Evolutionary conservation across 805 yeast species (phyloP).

Genomic region (Babjeviella inositovora): DNA sequence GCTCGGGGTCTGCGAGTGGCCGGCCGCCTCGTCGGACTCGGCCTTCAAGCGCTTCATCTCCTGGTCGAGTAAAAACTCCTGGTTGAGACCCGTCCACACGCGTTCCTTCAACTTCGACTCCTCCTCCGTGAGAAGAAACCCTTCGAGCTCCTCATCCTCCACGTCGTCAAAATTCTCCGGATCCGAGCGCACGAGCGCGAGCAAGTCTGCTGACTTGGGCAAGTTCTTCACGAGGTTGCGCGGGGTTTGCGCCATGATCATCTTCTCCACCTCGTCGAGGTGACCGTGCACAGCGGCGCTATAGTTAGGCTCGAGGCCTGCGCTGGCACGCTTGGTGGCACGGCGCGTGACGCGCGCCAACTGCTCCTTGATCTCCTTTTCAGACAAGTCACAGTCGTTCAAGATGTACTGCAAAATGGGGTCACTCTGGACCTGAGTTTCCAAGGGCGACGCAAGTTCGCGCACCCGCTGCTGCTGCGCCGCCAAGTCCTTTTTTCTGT

Average conservation of each 20-base stretch:
- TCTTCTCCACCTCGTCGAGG: slow-evolving; percentile 1
- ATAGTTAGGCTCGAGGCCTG: too few species aligned
- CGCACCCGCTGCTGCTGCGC: slow-evolving; percentile 15
- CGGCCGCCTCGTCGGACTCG: slow-evolving; percentile 80
- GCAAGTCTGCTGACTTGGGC: slow-evolving; percentile 41
- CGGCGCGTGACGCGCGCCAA: too few species aligned
- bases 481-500: slow-evolving; percentile 32
- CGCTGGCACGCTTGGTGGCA: too few species aligned
- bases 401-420: slow-evolving; percentile 25
- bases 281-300: too few species aligned
- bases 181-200: slow-evolving; percentile 38
- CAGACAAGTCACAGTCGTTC: slow-evolving; percentile 24
- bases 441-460: slow-evolving; percentile 5
- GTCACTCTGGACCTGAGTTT: slow-evolving; percentile 12
- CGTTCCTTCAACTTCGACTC: slow-evolving; percentile 65
- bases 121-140: slow-evolving; percentile 43
- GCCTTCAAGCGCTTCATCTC: slow-evolving; percentile 70
- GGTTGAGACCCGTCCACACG: slow-evolving; percentile 82
- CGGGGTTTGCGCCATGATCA: slow-evolving; percentile 13
- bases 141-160: slow-evolving; percentile 68
- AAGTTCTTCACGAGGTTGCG: slow-evolving; percentile 34
- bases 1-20: slow-evolving; percentile 45
- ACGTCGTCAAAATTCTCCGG: slow-evolving; percentile 56
- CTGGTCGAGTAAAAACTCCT: slow-evolving; percentile 72
- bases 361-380: slow-evolving; percentile 23